phyloP scores from a whole-genome alignment of 192 early-diverging fungal genomes.

The Coemansia sp. region DNA sequence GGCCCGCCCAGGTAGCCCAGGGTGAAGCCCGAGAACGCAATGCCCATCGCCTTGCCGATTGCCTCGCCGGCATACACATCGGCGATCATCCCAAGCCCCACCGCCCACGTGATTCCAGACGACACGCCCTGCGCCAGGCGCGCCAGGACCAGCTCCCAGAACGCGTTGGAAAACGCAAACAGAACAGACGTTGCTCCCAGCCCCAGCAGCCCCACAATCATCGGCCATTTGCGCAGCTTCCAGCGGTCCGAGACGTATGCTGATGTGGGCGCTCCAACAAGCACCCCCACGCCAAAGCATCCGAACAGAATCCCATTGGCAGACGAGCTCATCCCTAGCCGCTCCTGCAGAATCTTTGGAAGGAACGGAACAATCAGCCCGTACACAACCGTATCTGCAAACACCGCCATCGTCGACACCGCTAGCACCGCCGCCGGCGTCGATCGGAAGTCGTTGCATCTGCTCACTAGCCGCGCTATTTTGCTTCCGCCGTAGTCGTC shows the following conservation, averaged over 20 bases:
- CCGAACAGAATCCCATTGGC: slow-evolving; percentile 71
- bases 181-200: slow-evolving; percentile 62
- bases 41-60: slow-evolving; percentile 71
- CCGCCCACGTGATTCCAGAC: slow-evolving; percentile 73
- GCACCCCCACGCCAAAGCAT: slow-evolving; percentile 67
- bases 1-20: slow-evolving; percentile 72
- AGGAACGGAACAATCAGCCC: slow-evolving; percentile 71
- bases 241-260: slow-evolving; percentile 72
- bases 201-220: slow-evolving; percentile 69
- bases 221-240: slow-evolving; percentile 70
- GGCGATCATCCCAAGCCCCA: slow-evolving; percentile 70
- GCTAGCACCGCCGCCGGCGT: slow-evolving; percentile 43
- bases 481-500: slow-evolving; percentile 27
- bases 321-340: slow-evolving; percentile 57
- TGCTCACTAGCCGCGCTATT: slow-evolving; percentile 23
- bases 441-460: slow-evolving; percentile 45
- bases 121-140: slow-evolving; percentile 71
- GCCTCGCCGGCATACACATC: slow-evolving; percentile 66
- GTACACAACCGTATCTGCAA: slow-evolving; percentile 69
- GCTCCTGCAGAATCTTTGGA: slow-evolving; percentile 64
- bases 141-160: slow-evolving; percentile 66
- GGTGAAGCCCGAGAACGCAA: slow-evolving; percentile 64
- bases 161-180: slow-evolving; percentile 65
- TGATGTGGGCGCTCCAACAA: slow-evolving; percentile 65
- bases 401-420: slow-evolving; percentile 60